Evolutionary conservation across 2,329 filamentous ascomycete species (phyloP), one percentile per base, ranked within the genome.

Genomic region (Cercospora sp.): DNA sequence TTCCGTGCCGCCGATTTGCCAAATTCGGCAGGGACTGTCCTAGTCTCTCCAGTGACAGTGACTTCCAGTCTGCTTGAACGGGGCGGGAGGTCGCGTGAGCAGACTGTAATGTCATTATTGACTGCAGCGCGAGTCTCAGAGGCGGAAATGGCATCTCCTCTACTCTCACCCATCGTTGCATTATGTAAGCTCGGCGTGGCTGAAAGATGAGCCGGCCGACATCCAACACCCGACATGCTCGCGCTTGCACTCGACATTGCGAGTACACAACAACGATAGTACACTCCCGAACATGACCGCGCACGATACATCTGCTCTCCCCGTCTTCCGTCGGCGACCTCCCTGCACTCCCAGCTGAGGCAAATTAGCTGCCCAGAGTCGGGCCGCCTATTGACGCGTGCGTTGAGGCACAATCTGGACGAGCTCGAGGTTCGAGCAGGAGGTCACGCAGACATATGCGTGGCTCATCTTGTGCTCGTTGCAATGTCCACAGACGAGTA

Each of bases 321-420:
- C 13, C 24, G 49, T 55, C 49, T 28, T 26, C 12, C 49, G 49
- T 26, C 49, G 24, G 49, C 49, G 49, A 55, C 49, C 49, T 28
- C 49, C 49, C 49, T 55, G 49, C 49, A 26, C 12, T 24, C 8
- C 13, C 49, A 55, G 49, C 49, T 55, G 49, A 55, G 30, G 55
- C 55, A 59, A 59, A 59, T 59, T 59, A 59, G 28, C 8, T 37
- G n/a, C 28, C 28, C 55, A 13, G 55, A 32, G 30, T n/a, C 55
- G 55, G 55, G 30, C 55, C 55, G 32, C 28, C n/a, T 18, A 13
- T 37, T 59, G 55, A 59, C 55, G 55, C 55, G 55, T 59, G 55
- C 55, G 30, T 37, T 59, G 55, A 59, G 37, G 28, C 55, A 37
- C 16, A 30, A 21, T 59, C 55, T 28, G 26, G 30, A 32, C 28